phyloP scores from a whole-genome alignment of 805 yeast species.

The Nakazawaea sp. region DNA sequence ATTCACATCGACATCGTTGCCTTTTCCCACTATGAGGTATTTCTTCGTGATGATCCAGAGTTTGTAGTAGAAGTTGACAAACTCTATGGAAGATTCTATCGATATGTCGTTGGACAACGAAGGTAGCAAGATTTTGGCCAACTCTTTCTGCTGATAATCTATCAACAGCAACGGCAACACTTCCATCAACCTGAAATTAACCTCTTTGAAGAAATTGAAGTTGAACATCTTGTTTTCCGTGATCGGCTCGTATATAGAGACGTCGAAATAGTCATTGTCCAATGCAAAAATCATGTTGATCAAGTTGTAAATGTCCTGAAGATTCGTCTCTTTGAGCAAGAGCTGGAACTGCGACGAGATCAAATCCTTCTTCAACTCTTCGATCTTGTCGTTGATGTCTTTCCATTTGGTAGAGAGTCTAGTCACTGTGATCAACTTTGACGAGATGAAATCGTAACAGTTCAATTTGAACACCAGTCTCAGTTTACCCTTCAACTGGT shows the following conservation, averaged over 20 bases:
- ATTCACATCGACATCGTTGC: constrained; percentile 16
- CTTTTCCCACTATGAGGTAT: constrained; percentile 25
- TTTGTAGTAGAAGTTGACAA: constrained; percentile 40
- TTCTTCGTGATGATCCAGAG: constrained; percentile 29
- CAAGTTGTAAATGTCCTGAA: constrained; percentile 55
- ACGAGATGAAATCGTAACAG: constrained; percentile 49
- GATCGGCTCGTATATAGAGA: constrained; percentile 58
- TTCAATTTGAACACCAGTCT: constrained; percentile 45
- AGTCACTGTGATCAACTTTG: constrained; percentile 43
- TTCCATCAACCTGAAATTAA: constrained; percentile 38
- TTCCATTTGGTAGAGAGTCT: constrained; percentile 31
- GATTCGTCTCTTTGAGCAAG: constrained; percentile 44
- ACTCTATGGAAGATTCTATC: constrained; percentile 38
- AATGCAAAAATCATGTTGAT: constrained; percentile 69
- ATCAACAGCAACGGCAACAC: constrained; percentile 56
- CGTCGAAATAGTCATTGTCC: constrained; percentile 50
- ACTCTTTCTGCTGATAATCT: constrained; percentile 46
- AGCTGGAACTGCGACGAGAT: constrained; percentile 37
- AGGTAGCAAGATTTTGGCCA: constrained; percentile 61
- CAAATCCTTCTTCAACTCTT: constrained; percentile 29
- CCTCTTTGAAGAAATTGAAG: constrained; percentile 32
- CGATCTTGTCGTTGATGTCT: constrained; percentile 28
- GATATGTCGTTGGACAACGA: constrained; percentile 49
- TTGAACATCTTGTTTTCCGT: constrained; percentile 53
- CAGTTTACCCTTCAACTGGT: constrained; percentile 19